Evolutionary conservation across 1,284 basidiomycete species (phyloP).

Genomic region (Coniophora puteana): DNA sequence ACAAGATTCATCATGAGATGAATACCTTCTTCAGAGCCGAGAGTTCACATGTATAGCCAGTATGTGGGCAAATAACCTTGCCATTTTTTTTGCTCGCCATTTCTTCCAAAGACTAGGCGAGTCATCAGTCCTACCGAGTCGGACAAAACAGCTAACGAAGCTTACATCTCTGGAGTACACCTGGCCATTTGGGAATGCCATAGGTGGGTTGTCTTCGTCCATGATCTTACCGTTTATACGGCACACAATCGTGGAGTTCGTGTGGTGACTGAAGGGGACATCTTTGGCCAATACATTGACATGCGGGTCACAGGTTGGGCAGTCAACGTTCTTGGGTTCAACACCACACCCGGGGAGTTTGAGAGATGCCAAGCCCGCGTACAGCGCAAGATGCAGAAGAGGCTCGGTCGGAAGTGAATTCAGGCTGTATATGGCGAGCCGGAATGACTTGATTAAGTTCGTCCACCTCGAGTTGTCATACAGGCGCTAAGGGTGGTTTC

Average conservation of each 20-base stretch:
- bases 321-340: slow-evolving; percentile 75
- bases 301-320: slow-evolving; percentile 84
- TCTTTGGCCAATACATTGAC: slow-evolving; percentile 79
- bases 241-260: slow-evolving; percentile 95
- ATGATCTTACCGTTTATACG: slow-evolving; percentile 88
- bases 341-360: slow-evolving; percentile 79
- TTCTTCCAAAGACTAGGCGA: slow-evolving; percentile 68
- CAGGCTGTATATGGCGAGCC: slow-evolving; percentile 79
- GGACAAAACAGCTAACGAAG: slow-evolving; percentile 10
- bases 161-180: slow-evolving; percentile 90
- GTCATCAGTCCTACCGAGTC: background rate
- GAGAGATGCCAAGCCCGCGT: slow-evolving; percentile 84
- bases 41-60: slow-evolving; percentile 64
- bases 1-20: slow-evolving; percentile 53
- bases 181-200: slow-evolving; percentile 89
- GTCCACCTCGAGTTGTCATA: slow-evolving; percentile 81
- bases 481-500: slow-evolving; percentile 56
- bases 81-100: slow-evolving; percentile 78
- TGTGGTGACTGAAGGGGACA: slow-evolving; percentile 91
- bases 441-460: slow-evolving; percentile 72
- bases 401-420: slow-evolving; percentile 86
- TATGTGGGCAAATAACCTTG: slow-evolving; percentile 79
- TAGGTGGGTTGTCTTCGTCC: slow-evolving; percentile 88
- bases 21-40: slow-evolving; percentile 80
- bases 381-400: slow-evolving; percentile 81